These are phyloP conservation scores for Tolypocladium guangdongense DNA, from an alignment of 2,329 filamentous ascomycete species.

Conservation along the genomic window DNA sequence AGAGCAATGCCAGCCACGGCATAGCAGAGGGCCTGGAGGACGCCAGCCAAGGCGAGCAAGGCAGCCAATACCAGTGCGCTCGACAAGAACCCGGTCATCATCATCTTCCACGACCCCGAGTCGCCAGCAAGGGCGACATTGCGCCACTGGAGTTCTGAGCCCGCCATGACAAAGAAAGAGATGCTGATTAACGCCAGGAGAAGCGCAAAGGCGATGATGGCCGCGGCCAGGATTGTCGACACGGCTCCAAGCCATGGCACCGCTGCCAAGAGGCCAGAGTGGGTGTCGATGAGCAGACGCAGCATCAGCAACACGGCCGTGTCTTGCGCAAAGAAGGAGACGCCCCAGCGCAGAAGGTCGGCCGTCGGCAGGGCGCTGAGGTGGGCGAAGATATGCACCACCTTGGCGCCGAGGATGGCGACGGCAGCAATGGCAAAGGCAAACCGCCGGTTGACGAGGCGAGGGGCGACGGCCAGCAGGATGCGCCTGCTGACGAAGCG, in stretches of 20 bases:
- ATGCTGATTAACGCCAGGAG: too few relatives aligned
- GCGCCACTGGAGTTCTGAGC: slow-evolving; percentile 17
- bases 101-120: slow-evolving; percentile 14
- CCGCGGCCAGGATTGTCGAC: slow-evolving; percentile 9
- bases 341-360: slow-evolving; percentile 19
- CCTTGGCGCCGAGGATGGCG: slow-evolving; percentile 19
- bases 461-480: slow-evolving; percentile 7
- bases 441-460: slow-evolving; percentile 17
- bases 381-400: slow-evolving; percentile 20
- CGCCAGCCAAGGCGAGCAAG: neutral
- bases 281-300: slow-evolving; percentile 17
- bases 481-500: too few relatives aligned
- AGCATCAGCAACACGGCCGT: slow-evolving; percentile 18
- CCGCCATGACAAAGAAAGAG: slow-evolving; percentile 19
- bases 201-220: too few relatives aligned
- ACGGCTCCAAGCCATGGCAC: too few relatives aligned
- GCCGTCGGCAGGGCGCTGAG: slow-evolving; percentile 16
- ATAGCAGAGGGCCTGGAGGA: neutral
- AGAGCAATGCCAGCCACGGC: neutral
- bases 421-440: slow-evolving; percentile 19
- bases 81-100: slow-evolving; percentile 15
- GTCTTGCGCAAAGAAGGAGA: slow-evolving; percentile 25
- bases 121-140: slow-evolving; percentile 15
- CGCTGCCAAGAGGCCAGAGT: too few relatives aligned
- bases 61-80: slow-evolving; percentile 1